These are phyloP conservation scores for Kregervanrija fluxuum DNA, from an alignment of 805 yeast genomes.

Conservation along the genomic window DNA sequence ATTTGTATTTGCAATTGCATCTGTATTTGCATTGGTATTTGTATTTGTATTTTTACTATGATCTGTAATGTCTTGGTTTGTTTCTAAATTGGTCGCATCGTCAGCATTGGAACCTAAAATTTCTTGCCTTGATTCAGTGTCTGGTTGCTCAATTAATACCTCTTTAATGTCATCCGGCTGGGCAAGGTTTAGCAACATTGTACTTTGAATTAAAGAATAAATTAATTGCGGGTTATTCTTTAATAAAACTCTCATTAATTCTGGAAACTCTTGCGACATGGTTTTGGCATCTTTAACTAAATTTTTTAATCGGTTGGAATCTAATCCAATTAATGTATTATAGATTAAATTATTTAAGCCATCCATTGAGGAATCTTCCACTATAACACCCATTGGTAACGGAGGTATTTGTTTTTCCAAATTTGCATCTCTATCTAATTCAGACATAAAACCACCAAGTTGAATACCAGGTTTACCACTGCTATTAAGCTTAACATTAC, in stretches of 20 bases:
- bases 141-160: constrained; percentile 4
- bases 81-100: neutral
- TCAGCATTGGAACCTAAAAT: neutral
- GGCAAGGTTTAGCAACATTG: constrained; percentile 35
- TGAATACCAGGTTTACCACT: neutral
- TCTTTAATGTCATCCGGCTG: constrained; percentile 17
- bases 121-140: neutral
- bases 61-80: neutral
- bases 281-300: constrained; percentile 51
- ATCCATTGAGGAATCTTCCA: constrained; percentile 27
- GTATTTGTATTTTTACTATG: neutral
- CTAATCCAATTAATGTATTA: constrained; percentile 37
- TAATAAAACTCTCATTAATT: constrained; percentile 51
- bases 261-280: constrained; percentile 51
- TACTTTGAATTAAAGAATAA: constrained; percentile 73
- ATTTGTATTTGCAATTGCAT: neutral
- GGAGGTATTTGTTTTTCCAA: constrained; percentile 34
- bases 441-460: constrained; percentile 1
- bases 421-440: constrained; percentile 7
- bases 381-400: constrained; percentile 47
- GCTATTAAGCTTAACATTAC: neutral
- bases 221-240: constrained; percentile 73
- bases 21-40: constrained; percentile 3
- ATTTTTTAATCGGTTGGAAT: constrained; percentile 38
- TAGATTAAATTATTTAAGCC: constrained; percentile 38